Evolutionary conservation across 164 flowering plant genomes (phyloP).

Genomic region (Buxus sempervirens): DNA sequence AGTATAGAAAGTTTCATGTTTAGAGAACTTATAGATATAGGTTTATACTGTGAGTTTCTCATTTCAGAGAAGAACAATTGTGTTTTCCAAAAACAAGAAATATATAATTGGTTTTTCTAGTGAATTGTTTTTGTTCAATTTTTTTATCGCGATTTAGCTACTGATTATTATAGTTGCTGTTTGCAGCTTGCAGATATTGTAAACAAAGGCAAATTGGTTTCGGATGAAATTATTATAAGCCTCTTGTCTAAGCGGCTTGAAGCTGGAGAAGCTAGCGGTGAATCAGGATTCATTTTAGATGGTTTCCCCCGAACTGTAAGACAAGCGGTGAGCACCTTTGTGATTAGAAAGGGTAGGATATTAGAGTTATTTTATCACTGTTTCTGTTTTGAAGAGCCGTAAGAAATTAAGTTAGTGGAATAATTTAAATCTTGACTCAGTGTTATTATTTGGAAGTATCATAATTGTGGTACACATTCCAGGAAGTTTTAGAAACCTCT

Average conservation of each 20-base stretch:
- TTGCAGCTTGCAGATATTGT: constrained; percentile 84
- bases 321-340: constrained; percentile 70
- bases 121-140: not conserved
- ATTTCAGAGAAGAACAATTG: not conserved
- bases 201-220: constrained; percentile 80
- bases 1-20: too few relatives aligned
- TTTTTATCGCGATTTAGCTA: not conserved
- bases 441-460: too few relatives aligned
- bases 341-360: constrained; percentile 3
- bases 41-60: not conserved
- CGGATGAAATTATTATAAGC: constrained; percentile 80
- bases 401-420: not conserved
- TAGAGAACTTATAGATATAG: too few relatives aligned
- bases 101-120: not conserved
- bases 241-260: constrained; percentile 81
- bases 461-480: too few relatives aligned
- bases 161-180: not conserved
- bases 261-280: constrained; percentile 71
- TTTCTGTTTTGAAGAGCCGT: not conserved
- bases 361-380: constrained; percentile 1
- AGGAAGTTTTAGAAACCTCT: too few relatives aligned
- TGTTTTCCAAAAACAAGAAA: not conserved
- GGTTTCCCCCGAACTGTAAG: constrained; percentile 92
- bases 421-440: too few relatives aligned
- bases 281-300: constrained; percentile 90